Evolutionary conservation across 164 flowering plant species (phyloP).

Genomic region (Amborella trichopoda): DNA sequence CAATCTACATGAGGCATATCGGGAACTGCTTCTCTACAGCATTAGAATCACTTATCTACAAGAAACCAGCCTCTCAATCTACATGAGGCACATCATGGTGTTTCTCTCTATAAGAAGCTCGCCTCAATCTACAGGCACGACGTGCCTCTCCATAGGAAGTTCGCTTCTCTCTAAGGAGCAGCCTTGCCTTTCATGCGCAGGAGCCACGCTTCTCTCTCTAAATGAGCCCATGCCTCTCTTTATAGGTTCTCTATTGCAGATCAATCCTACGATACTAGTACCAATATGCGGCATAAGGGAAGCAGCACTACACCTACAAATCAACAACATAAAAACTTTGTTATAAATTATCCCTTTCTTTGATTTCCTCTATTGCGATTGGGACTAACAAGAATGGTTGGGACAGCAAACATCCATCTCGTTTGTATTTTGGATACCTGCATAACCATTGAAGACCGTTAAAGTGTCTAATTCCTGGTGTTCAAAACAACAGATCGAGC

Average conservation of each 20-base stretch:
- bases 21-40: no score
- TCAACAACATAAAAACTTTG: constrained; percentile 5
- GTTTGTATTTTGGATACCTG: constrained; percentile 4
- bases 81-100: no score
- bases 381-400: constrained; percentile 3
- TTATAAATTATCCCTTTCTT: background rate
- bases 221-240: background rate
- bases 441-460: constrained; percentile 2
- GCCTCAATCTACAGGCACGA: no score
- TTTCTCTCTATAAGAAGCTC: no score
- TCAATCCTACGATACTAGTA: constrained; percentile 1
- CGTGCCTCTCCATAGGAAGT: no score
- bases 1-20: no score
- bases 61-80: no score
- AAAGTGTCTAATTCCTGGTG: constrained; percentile 6
- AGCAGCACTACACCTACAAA: background rate
- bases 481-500: no score
- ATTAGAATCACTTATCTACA: no score
- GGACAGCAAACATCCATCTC: constrained; percentile 5
- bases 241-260: background rate
- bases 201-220: no score
- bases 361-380: background rate
- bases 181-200: no score
- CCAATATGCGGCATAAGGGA: background rate
- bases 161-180: no score